phyloP scores from a whole-genome alignment of 2,329 filamentous ascomycete genomes.

The Mycosphaerelloides madeirae region DNA sequence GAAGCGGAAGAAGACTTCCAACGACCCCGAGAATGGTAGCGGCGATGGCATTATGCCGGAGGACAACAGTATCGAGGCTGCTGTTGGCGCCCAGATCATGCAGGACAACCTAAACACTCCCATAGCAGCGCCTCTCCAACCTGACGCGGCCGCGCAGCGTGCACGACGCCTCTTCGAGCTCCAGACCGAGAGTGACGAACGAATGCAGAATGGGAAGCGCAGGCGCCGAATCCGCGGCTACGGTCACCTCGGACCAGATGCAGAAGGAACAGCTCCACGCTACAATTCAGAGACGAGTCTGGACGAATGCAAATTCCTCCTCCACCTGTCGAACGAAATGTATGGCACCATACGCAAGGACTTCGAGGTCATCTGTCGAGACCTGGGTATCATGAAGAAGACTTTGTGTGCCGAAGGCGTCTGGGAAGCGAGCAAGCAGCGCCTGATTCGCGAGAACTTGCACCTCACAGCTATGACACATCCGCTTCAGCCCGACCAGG shows the following conservation, averaged over 20 bases:
- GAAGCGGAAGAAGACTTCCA: conserved; percentile 32
- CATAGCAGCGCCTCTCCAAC: conserved; percentile 8
- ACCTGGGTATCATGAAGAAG: conserved; percentile 67
- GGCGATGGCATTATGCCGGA: too few species aligned
- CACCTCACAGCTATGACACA: conserved; percentile 60
- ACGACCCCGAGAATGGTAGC: too few species aligned
- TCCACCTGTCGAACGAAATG: conserved; percentile 58
- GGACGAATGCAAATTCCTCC: conserved; percentile 67
- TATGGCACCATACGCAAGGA: conserved; percentile 63
- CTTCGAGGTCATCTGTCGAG: conserved; percentile 67
- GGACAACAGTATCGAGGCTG: conserved; percentile 1
- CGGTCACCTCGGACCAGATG: conserved; percentile 63
- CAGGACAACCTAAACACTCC: not conserved
- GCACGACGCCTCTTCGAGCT: conserved; percentile 22
- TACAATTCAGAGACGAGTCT: conserved; percentile 81
- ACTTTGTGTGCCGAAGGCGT: conserved; percentile 65
- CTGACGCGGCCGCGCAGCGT: conserved; percentile 20
- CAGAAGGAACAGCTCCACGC: conserved; percentile 59
- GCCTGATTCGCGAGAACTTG: conserved; percentile 59
- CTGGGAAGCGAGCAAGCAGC: conserved; percentile 68
- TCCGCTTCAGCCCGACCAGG: conserved; percentile 52
- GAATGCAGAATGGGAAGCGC: conserved; percentile 60
- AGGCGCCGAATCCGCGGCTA: conserved; percentile 64
- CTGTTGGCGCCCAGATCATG: not conserved
- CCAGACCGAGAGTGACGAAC: conserved; percentile 52